Conservation (phyloP, 208 protist genomes). For the Plasmodiophora brassicae region DNA sequence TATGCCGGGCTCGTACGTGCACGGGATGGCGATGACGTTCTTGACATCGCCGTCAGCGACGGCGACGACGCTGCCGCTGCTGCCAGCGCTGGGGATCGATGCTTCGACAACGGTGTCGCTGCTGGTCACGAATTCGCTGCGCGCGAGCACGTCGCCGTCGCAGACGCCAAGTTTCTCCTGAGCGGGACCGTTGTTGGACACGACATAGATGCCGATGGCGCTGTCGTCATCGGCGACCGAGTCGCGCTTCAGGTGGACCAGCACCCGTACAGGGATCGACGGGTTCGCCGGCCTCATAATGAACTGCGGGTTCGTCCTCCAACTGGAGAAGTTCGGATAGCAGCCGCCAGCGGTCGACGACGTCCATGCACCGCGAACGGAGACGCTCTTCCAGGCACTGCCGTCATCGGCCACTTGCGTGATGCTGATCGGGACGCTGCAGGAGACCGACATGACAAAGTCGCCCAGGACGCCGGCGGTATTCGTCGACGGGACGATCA, state of each 20-base stretch:
- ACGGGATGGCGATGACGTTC: neutral
- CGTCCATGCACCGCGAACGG: neutral
- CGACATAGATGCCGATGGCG: constrained; percentile 9
- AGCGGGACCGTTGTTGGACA: constrained; percentile 5
- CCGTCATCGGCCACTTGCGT: neutral
- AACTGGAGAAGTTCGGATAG: constrained; percentile 7
- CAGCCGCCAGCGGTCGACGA: neutral
- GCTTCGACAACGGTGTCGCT: neutral
- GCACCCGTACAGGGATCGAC: neutral
- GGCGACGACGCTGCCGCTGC: neutral
- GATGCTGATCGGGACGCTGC: neutral
- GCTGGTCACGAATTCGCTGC: neutral
- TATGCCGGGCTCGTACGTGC: constrained; percentile 8
- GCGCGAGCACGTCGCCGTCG: neutral
- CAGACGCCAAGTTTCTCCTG: constrained; percentile 5
- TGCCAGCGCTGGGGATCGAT: neutral
- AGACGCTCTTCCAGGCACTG: neutral
- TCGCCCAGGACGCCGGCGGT: neutral
- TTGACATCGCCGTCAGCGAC: neutral
- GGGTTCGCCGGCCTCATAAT: neutral
- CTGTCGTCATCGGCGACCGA: neutral
- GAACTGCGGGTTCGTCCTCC: constrained; percentile 14
- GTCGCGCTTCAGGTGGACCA: neutral
- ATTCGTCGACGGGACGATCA: neutral
- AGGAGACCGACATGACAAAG: neutral